These are phyloP conservation scores for Phytophthora boehmeriae DNA, from an alignment of 352 stramenopile genomes.

Conservation along the genomic window DNA sequence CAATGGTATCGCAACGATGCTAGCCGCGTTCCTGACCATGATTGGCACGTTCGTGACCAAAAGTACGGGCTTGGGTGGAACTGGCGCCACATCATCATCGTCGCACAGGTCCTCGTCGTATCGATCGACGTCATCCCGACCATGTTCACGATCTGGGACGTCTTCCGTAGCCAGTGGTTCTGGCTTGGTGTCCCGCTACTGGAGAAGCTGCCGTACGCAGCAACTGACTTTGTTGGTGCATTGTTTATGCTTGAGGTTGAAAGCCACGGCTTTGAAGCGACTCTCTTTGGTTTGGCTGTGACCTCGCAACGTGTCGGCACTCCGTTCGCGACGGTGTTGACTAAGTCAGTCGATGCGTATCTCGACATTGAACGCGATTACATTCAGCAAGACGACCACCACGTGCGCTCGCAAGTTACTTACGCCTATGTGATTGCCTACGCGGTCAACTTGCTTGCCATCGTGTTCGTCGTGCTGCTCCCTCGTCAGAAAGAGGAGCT, in stretches of 20 bases:
- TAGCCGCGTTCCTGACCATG: slow-evolving; percentile 41
- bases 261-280: slow-evolving; percentile 52
- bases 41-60: slow-evolving; percentile 37
- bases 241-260: slow-evolving; percentile 55
- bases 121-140: slow-evolving; percentile 45
- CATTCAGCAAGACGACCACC: slow-evolving; percentile 36
- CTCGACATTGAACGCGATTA: slow-evolving; percentile 49
- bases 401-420: slow-evolving; percentile 51
- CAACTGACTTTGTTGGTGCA: slow-evolving; percentile 34
- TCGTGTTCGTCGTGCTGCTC: slow-evolving; percentile 46
- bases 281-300: slow-evolving; percentile 42
- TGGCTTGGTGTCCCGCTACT: slow-evolving; percentile 57
- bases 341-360: slow-evolving; percentile 53
- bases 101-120: slow-evolving; percentile 43
- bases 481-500: slow-evolving; percentile 57
- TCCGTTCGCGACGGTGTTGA: slow-evolving; percentile 56
- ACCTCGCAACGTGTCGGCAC: slow-evolving; percentile 41
- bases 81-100: slow-evolving; percentile 51
- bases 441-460: slow-evolving; percentile 43
- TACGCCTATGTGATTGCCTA: slow-evolving; percentile 59
- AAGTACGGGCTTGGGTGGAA: slow-evolving; percentile 54
- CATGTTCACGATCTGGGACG: slow-evolving; percentile 62
- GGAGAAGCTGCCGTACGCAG: slow-evolving; percentile 38
- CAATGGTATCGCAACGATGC: slow-evolving; percentile 48
- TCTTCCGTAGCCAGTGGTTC: slow-evolving; percentile 66